A percentile compares a stretch with the other conserved stretches of the same genome.
Conservation (phyloP, 1,139 yeast genomes). For the Taiozyma sp. region DNA sequence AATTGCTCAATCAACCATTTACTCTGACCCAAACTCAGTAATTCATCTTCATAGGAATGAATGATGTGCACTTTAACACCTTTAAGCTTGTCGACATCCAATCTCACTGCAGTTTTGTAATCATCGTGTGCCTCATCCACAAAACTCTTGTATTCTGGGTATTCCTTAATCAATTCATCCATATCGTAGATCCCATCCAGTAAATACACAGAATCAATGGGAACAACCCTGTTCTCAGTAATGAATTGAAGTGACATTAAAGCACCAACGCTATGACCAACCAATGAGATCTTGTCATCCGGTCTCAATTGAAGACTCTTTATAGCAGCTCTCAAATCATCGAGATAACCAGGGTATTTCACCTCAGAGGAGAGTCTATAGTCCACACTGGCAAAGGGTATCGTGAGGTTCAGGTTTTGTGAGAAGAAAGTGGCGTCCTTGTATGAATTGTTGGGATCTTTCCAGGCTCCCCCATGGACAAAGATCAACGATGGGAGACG, state of each 20-base stretch:
- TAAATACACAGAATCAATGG: constrained; percentile 24
- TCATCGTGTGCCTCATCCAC: constrained; percentile 36
- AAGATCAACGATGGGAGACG: constrained; percentile 31
- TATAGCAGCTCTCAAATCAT: constrained; percentile 50
- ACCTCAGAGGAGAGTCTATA: constrained; percentile 64
- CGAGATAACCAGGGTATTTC: constrained; percentile 57
- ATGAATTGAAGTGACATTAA: constrained; percentile 57
- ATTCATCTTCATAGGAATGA: constrained; percentile 28
- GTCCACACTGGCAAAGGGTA: constrained; percentile 37
- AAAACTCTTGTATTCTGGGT: constrained; percentile 37
- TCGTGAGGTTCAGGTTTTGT: constrained; percentile 7
- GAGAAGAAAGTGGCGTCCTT: constrained; percentile 46
- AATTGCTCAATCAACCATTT: constrained; percentile 19
- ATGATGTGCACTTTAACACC: constrained; percentile 16
- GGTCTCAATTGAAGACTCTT: constrained; percentile 20
- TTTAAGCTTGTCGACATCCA: constrained; percentile 6
- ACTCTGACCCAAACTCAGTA: constrained; percentile 24
- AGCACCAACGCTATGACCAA: constrained; percentile 87
- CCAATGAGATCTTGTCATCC: constrained; percentile 28
- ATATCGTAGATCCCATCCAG: constrained; percentile 46
- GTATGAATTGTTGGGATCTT: constrained; percentile 58
- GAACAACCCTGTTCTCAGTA: neutral
- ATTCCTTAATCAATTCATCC: constrained; percentile 33
- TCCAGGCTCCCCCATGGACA: constrained; percentile 91
- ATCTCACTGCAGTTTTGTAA: constrained; percentile 5